Evolutionary conservation across 176 grass and related monocot species (phyloP).

Genomic region (Triticum turgidum): DNA sequence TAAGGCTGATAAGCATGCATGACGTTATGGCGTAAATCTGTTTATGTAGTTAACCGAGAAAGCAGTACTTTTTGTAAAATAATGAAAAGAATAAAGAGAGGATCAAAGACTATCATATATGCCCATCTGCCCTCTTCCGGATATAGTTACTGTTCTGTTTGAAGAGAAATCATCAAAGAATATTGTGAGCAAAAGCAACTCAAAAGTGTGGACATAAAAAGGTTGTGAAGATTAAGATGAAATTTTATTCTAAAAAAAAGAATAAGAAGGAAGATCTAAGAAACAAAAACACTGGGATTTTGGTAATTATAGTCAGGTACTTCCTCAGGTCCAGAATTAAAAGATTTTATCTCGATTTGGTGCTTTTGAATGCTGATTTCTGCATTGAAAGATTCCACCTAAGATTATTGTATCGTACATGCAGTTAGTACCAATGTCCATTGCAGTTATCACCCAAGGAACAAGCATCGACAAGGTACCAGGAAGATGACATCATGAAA

Average conservation of each 20-base stretch:
- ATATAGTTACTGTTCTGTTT: background rate
- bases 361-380: background rate
- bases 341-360: background rate
- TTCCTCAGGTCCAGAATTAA: conserved; percentile 19
- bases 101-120: conserved; percentile 13
- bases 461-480: conserved; percentile 13
- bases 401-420: background rate
- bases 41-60: background rate
- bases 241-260: background rate
- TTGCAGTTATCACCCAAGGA: background rate
- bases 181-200: background rate
- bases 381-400: background rate
- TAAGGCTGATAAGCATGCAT: background rate
- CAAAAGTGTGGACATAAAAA: background rate
- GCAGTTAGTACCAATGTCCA: conserved; percentile 3
- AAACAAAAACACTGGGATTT: background rate
- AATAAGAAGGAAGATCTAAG: background rate
- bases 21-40: background rate
- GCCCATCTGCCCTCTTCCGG: background rate
- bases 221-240: background rate
- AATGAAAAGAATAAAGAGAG: background rate
- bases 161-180: conserved; percentile 21
- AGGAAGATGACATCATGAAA: conserved; percentile 2
- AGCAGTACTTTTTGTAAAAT: background rate
- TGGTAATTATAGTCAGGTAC: conserved; percentile 6